Conservation (phyloP, 371 early-diverging fungal species). For the Apophysomyces variabilis region DNA sequence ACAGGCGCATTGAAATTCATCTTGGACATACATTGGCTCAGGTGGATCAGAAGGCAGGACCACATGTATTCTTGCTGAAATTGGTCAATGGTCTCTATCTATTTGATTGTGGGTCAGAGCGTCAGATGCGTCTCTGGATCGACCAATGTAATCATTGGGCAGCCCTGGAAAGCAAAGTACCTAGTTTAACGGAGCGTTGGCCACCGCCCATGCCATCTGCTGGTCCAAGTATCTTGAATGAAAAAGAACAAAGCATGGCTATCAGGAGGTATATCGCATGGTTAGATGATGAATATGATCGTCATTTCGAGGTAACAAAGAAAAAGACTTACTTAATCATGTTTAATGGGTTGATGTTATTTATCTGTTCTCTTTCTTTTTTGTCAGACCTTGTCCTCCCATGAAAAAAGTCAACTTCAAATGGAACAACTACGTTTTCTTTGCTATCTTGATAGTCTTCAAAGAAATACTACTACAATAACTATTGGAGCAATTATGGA, state of each 20-base stretch:
- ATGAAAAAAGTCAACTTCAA: slow-evolving; percentile 1
- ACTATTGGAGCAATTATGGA: not conserved
- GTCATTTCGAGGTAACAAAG: slow-evolving; percentile 9
- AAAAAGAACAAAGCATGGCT: slow-evolving; percentile 15
- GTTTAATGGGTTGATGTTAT: no score
- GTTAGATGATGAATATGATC: slow-evolving; percentile 19
- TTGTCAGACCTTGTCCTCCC: not conserved
- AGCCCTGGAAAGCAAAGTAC: slow-evolving; percentile 31
- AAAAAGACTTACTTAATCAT: not conserved
- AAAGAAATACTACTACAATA: not conserved
- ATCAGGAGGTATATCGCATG: slow-evolving; percentile 17
- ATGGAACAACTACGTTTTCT: not conserved
- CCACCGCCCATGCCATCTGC: slow-evolving; percentile 19
- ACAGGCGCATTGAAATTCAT: slow-evolving; percentile 12
- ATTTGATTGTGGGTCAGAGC: slow-evolving; percentile 32
- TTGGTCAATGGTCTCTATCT: slow-evolving; percentile 23
- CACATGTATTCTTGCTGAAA: slow-evolving; percentile 23
- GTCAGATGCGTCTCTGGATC: slow-evolving; percentile 27
- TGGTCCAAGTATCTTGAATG: slow-evolving; percentile 20
- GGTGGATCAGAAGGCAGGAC: slow-evolving; percentile 11
- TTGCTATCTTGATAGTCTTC: slow-evolving; percentile 1
- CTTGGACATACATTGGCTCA: slow-evolving; percentile 20
- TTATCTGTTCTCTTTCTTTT: not conserved
- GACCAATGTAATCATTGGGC: slow-evolving; percentile 36
- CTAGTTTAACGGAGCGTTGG: slow-evolving; percentile 10